Percentiles rank a stretch among this genome's conserved stretches.
Conservation (phyloP, 176 grass and related monocot genomes). For the Bromus sterilis region DNA sequence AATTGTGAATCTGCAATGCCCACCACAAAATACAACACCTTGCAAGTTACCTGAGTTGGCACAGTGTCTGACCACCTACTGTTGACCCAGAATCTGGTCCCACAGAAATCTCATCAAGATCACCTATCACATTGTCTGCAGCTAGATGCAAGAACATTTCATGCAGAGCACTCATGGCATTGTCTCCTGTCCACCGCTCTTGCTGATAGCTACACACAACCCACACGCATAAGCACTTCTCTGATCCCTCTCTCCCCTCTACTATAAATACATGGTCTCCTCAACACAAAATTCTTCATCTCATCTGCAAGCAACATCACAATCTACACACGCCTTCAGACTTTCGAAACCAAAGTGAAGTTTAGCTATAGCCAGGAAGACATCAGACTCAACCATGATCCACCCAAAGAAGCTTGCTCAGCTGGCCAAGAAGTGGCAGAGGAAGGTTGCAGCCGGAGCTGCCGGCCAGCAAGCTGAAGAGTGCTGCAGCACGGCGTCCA, state of each 20-base stretch:
- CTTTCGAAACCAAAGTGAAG: background rate
- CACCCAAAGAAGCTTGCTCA: constrained; percentile 36
- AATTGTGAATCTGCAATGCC: background rate
- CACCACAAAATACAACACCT: background rate
- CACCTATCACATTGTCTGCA: background rate
- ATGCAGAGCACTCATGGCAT: constrained; percentile 16
- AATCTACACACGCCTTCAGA: background rate
- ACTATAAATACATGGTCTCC: constrained; percentile 17
- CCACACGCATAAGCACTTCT: background rate
- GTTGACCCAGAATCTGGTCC: background rate
- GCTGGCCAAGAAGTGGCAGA: constrained; percentile 49
- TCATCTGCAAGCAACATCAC: background rate
- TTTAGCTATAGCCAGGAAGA: constrained; percentile 10
- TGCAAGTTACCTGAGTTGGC: background rate
- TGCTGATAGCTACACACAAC: background rate
- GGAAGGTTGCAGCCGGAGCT: background rate
- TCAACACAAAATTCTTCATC: background rate
- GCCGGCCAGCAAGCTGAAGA: background rate
- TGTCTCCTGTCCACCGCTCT: constrained; percentile 17
- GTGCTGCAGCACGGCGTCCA: background rate
- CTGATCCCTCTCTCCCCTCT: background rate
- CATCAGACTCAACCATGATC: constrained; percentile 14
- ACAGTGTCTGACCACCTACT: background rate
- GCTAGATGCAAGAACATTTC: background rate
- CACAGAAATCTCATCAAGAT: background rate